Conservation (phyloP, 345 rosid genomes). For the Brassica incana region DNA sequence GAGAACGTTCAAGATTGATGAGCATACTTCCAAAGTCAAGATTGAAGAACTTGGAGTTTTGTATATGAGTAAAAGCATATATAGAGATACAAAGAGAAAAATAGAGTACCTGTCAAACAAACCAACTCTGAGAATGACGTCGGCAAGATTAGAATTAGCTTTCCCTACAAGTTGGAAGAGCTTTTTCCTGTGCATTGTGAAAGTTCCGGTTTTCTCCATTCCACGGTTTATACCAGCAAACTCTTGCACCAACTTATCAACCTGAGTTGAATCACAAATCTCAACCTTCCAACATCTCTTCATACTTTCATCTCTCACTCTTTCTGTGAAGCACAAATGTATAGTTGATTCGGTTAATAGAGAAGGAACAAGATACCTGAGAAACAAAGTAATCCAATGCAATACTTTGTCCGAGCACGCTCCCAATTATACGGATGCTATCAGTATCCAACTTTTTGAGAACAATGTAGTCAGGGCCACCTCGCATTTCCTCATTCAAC, state of each 20-base stretch:
- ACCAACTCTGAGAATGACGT: conserved; percentile 95
- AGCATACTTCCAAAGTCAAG: too few relatives aligned
- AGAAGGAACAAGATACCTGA: conserved; percentile 53
- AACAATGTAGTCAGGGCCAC: conserved; percentile 77
- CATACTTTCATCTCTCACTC: background rate
- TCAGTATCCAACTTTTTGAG: conserved; percentile 78
- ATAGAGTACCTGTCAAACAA: conserved; percentile 78
- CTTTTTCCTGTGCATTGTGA: conserved; percentile 89
- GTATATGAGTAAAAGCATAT: too few relatives aligned
- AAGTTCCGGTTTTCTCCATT: conserved; percentile 87
- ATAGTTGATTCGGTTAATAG: background rate
- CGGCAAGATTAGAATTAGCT: conserved; percentile 94
- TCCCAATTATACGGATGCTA: conserved; percentile 82
- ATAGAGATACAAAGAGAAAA: too few relatives aligned
- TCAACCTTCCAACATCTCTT: background rate
- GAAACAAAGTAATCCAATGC: conserved; percentile 93
- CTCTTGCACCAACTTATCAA: conserved; percentile 92
- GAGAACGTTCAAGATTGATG: conserved; percentile 1
- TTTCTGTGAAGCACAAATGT: too few relatives aligned
- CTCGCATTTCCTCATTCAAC: conserved; percentile 72
- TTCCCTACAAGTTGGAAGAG: conserved; percentile 93
- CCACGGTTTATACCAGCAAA: conserved; percentile 89
- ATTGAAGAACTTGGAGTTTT: background rate
- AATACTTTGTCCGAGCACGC: conserved; percentile 94
- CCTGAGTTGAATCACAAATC: conserved; percentile 43